Conservation (phyloP, 75 land plant species). For the Gnetum montanum region DNA sequence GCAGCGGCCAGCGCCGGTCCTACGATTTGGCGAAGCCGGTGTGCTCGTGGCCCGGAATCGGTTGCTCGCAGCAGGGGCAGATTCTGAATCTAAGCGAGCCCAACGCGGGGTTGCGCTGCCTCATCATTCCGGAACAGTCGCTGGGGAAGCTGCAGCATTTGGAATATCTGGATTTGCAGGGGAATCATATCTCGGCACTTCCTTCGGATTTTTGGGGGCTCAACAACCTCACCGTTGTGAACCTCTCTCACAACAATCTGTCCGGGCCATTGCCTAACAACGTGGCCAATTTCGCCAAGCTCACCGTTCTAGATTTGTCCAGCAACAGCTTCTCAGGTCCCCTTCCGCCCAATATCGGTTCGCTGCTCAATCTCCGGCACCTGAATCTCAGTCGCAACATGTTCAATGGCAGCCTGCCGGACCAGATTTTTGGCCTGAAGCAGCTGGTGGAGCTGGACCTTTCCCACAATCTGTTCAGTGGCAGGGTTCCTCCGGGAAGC, state of each 20-base stretch:
- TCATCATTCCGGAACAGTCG: slow-evolving; percentile 52
- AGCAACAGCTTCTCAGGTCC: slow-evolving; percentile 39
- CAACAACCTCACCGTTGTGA: slow-evolving; percentile 34
- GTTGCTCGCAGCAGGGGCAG: slow-evolving; percentile 18
- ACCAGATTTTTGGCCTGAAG: slow-evolving; percentile 12
- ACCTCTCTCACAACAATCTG: slow-evolving; percentile 44
- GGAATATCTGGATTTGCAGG: slow-evolving; percentile 46
- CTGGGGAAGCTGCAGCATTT: slow-evolving; percentile 53
- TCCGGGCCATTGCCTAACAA: slow-evolving; percentile 47
- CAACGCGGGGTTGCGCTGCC: slow-evolving; percentile 33
- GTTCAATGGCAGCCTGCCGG: slow-evolving; percentile 35
- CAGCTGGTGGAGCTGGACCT: slow-evolving; percentile 36
- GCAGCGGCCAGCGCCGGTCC: neutral
- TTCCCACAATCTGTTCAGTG: slow-evolving; percentile 39
- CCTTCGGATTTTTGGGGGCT: slow-evolving; percentile 47
- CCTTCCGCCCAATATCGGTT: slow-evolving; percentile 46
- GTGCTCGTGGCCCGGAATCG: slow-evolving; percentile 41
- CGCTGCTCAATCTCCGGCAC: slow-evolving; percentile 23
- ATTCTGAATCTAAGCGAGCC: slow-evolving; percentile 15
- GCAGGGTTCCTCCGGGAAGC: slow-evolving; percentile 29
- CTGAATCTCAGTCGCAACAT: slow-evolving; percentile 45
- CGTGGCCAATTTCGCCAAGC: slow-evolving; percentile 40
- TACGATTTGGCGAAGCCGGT: slow-evolving; percentile 10
- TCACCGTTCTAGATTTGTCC: slow-evolving; percentile 43
- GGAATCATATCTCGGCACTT: slow-evolving; percentile 45